Conservation (phyloP, 345 rosid genomes). For the Luvunga scandens region DNA sequence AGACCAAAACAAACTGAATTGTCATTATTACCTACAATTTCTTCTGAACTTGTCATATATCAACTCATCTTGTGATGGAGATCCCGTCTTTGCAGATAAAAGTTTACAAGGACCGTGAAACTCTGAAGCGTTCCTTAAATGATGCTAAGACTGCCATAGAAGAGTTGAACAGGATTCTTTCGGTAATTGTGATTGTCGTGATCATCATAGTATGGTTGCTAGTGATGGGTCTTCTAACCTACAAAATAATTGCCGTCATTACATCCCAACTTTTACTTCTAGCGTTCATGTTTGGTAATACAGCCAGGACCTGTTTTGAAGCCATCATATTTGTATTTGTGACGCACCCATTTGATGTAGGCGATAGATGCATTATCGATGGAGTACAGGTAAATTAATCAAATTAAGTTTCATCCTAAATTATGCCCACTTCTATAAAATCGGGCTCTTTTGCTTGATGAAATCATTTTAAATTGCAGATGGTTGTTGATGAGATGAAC, state of each 20-base stretch:
- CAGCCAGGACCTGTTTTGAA: conserved; percentile 57
- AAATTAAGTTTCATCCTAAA: not conserved
- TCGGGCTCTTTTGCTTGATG: not conserved
- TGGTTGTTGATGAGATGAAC: conserved; percentile 85
- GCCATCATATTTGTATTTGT: conserved; percentile 78
- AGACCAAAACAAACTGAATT: no score
- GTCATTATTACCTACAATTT: no score
- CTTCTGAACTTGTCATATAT: no score
- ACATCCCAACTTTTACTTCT: conserved; percentile 55
- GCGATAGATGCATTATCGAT: conserved; percentile 78
- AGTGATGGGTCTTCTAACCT: conserved; percentile 53
- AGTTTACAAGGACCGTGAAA: conserved; percentile 54
- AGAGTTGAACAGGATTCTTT: conserved; percentile 56
- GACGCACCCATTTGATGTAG: conserved; percentile 80
- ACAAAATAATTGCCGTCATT: conserved; percentile 45
- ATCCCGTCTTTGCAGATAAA: conserved; percentile 45
- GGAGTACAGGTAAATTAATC: conserved; percentile 56
- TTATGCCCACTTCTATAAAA: not conserved
- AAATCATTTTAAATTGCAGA: conserved; percentile 28
- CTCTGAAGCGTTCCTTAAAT: conserved; percentile 55
- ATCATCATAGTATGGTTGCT: conserved; percentile 46
- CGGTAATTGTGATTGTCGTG: conserved; percentile 37
- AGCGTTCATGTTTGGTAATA: conserved; percentile 58
- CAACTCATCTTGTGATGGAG: not conserved
- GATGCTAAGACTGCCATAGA: conserved; percentile 71